A percentile compares a stretch with the other conserved stretches of the same genome.
These are phyloP conservation scores for carrot (Daucus carota) DNA, from an alignment of 129 eudicot species.

Conservation along the genomic window DNA sequence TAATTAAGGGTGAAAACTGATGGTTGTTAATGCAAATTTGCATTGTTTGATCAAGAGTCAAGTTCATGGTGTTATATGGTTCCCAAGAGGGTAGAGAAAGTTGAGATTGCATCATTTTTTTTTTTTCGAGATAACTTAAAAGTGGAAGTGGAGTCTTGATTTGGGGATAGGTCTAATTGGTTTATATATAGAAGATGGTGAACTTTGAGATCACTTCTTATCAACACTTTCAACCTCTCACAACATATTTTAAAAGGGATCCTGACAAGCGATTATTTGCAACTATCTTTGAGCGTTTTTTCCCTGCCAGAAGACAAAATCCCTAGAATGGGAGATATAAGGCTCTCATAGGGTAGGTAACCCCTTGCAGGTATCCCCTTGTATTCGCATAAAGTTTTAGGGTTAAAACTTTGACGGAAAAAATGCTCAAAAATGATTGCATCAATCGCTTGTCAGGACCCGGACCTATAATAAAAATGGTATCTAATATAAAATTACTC, in stretches of 20 bases:
- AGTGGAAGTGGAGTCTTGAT: slow-evolving; percentile 5
- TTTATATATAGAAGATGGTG: slow-evolving; percentile 19
- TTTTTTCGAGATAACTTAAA: slow-evolving; percentile 12
- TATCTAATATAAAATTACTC: slow-evolving; percentile 19
- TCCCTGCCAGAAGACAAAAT: too few species aligned
- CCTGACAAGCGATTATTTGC: too few species aligned
- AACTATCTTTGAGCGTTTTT: too few species aligned
- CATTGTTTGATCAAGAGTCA: slow-evolving; percentile 23
- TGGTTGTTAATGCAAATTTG: slow-evolving; percentile 12
- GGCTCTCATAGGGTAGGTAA: too few species aligned
- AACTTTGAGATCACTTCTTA: background rate
- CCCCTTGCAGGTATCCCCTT: too few species aligned
- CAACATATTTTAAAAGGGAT: background rate
- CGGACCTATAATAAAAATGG: too few species aligned
- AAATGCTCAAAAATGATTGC: too few species aligned
- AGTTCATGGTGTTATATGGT: slow-evolving; percentile 12
- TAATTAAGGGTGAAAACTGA: slow-evolving; percentile 25
- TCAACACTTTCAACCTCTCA: slow-evolving; percentile 2
- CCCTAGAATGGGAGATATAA: too few species aligned
- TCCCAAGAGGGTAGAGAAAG: slow-evolving; percentile 43
- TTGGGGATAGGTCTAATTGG: slow-evolving; percentile 4
- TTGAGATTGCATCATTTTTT: slow-evolving; percentile 37
- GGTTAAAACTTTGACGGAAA: too few species aligned
- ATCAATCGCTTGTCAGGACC: too few species aligned
- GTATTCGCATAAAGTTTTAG: too few species aligned